A percentile compares a stretch with the other conserved stretches of the same genome.
Conservation (phyloP, 129 eudicot species). For the Pulicaria dysenterica region DNA sequence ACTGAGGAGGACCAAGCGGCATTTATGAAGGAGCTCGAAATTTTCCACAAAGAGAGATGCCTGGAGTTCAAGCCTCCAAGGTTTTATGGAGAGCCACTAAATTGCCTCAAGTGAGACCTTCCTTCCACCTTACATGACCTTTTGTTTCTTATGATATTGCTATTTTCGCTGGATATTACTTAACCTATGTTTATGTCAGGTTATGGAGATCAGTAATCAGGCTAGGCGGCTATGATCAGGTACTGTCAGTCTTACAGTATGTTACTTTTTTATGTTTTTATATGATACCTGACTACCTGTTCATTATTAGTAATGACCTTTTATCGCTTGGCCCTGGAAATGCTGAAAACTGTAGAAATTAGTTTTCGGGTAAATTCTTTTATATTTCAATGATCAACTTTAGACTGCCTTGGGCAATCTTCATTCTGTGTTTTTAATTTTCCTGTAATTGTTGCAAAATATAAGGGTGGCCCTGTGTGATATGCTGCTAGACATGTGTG, state of each 20-base stretch:
- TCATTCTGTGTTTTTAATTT: neutral
- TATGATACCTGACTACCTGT: slow-evolving; percentile 14
- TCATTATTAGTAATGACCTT: slow-evolving; percentile 6
- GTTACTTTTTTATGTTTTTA: neutral
- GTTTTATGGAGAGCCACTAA: slow-evolving; percentile 80
- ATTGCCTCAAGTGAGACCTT: slow-evolving; percentile 75
- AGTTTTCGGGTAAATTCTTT: slow-evolving; percentile 3
- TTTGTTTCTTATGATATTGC: neutral
- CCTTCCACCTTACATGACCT: neutral
- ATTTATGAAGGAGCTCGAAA: slow-evolving; percentile 75
- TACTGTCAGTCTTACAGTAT: slow-evolving; percentile 23
- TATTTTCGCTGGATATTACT: neutral
- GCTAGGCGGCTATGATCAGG: slow-evolving; percentile 95
- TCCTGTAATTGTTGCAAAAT: neutral
- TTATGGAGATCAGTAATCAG: slow-evolving; percentile 85
- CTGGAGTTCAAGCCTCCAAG: slow-evolving; percentile 83
- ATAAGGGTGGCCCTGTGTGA: slow-evolving; percentile 3
- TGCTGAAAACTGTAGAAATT: slow-evolving; percentile 17
- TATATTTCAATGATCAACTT: neutral
- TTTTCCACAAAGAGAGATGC: slow-evolving; percentile 66
- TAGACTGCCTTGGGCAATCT: neutral
- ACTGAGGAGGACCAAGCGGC: slow-evolving; percentile 79
- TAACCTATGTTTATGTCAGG: slow-evolving; percentile 42
- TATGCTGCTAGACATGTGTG: neutral
- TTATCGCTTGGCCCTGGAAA: neutral